Percentiles rank a stretch among this genome's conserved stretches.
These are phyloP conservation scores for Lachnellula cervina DNA, from an alignment of 2,329 filamentous ascomycete species.

Conservation along the genomic window DNA sequence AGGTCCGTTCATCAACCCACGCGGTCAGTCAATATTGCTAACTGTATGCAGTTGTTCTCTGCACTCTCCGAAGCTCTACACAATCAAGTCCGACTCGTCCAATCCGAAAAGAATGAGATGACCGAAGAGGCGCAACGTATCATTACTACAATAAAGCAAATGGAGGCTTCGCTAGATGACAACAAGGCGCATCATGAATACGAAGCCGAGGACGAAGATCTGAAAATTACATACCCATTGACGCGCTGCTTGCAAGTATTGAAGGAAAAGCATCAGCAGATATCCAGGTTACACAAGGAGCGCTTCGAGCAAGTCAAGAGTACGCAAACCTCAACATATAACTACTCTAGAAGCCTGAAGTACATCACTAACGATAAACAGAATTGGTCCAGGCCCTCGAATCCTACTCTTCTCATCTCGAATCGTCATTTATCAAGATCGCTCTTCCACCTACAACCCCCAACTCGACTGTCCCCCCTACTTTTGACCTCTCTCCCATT, in stretches of 20 bases:
- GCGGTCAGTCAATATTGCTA: conserved; percentile 23
- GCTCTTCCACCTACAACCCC: conserved; percentile 76
- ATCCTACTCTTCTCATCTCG: conserved; percentile 94
- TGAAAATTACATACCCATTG: conserved; percentile 79
- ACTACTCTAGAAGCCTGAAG: background rate
- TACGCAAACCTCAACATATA: conserved; percentile 41
- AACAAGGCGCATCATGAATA: conserved; percentile 59
- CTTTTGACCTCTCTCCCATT: conserved; percentile 85
- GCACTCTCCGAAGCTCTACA: conserved; percentile 89
- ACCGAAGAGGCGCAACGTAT: conserved; percentile 84
- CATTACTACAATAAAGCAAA: conserved; percentile 82
- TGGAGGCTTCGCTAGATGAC: conserved; percentile 87
- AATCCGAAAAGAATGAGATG: conserved; percentile 83
- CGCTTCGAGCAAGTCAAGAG: conserved; percentile 94
- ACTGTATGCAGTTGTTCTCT: conserved; percentile 66
- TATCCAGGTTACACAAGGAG: conserved; percentile 80
- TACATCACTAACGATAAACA: conserved; percentile 35
- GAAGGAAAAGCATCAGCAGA: conserved; percentile 78
- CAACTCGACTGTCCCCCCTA: conserved; percentile 70
- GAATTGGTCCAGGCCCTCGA: conserved; percentile 91
- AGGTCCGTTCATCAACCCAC: conserved; percentile 52
- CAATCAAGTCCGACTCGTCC: conserved; percentile 80
- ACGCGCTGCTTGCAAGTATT: conserved; percentile 71
- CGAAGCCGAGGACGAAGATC: conserved; percentile 59
- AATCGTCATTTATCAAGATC: conserved; percentile 80